phyloP scores from a whole-genome alignment of 768 basidiomycete genomes.

The Boletus rex-veris region DNA sequence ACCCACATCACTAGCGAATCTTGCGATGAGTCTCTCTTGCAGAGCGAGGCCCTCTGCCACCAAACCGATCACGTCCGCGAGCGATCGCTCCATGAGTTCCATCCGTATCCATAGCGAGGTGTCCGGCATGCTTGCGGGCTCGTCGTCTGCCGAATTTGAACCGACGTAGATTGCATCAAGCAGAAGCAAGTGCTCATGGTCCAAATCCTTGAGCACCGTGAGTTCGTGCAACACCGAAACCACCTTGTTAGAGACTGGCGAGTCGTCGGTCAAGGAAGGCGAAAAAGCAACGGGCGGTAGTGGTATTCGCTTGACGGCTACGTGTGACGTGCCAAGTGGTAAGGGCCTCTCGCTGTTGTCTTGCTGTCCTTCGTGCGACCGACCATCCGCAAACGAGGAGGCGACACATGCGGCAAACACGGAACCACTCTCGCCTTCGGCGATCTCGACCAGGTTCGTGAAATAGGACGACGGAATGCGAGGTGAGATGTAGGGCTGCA shows the following conservation, averaged over 20 bases:
- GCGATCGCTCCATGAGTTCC: conserved; percentile 86
- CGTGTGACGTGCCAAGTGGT: conserved; percentile 36
- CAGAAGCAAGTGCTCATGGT: conserved; percentile 59
- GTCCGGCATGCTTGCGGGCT: conserved; percentile 30
- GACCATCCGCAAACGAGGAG: conserved; percentile 9
- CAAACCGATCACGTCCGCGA: conserved; percentile 75
- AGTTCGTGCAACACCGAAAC: conserved; percentile 61
- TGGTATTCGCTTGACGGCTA: conserved; percentile 75
- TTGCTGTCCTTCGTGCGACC: not conserved
- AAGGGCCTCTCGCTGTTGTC: conserved; percentile 22
- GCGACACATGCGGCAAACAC: conserved; percentile 48
- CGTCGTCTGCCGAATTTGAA: conserved; percentile 22
- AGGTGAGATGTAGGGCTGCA: conserved; percentile 60
- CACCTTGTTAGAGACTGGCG: conserved; percentile 55
- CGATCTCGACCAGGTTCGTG: conserved; percentile 69
- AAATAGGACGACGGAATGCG: conserved; percentile 64
- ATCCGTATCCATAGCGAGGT: conserved; percentile 81
- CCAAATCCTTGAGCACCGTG: conserved; percentile 50
- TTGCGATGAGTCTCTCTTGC: conserved; percentile 65
- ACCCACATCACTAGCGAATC: conserved; percentile 77
- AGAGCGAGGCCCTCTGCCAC: conserved; percentile 59
- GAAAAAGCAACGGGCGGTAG: conserved; percentile 42
- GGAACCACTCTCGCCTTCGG: conserved; percentile 78
- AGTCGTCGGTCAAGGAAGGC: conserved; percentile 16
- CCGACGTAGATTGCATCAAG: conserved; percentile 74